phyloP scores from a whole-genome alignment of 148 eudicot genomes.

The Diospyros kaki region DNA sequence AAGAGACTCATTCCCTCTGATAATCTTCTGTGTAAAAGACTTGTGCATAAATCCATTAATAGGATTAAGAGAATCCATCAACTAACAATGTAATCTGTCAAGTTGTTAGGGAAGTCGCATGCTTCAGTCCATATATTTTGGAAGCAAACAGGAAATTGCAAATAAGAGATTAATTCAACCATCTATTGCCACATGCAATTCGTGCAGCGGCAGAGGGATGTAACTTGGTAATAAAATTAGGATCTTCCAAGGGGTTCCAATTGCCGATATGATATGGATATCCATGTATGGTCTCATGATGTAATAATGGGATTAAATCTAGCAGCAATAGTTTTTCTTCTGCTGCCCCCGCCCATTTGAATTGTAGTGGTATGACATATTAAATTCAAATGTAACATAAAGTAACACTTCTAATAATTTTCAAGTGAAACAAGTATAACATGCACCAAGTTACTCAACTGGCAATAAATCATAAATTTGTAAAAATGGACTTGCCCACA shows the following conservation, averaged over 20 bases:
- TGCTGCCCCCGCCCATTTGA: not conserved
- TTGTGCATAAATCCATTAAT: not conserved
- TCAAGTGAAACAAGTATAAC: too few relatives aligned
- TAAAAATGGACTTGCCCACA: not conserved
- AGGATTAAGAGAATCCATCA: not conserved
- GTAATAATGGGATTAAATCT: not conserved
- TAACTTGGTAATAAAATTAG: too few relatives aligned
- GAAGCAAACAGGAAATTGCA: too few relatives aligned
- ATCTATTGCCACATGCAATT: too few relatives aligned
- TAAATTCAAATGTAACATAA: not conserved
- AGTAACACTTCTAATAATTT: not conserved
- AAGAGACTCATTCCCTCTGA: not conserved
- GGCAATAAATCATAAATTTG: too few relatives aligned
- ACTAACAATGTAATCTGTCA: not conserved
- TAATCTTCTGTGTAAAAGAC: slow-evolving; percentile 4
- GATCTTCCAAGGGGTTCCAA: too few relatives aligned
- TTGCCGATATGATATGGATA: too few relatives aligned
- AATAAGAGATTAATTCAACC: too few relatives aligned
- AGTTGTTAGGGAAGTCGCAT: not conserved
- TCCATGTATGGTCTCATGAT: not conserved
- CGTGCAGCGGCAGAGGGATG: too few relatives aligned
- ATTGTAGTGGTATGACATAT: not conserved
- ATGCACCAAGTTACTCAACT: too few relatives aligned
- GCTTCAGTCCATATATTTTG: not conserved
- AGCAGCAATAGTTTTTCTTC: not conserved